Evolutionary conservation across 2,329 filamentous ascomycete species (phyloP).

Genomic region (Phymatotrichopsis omnivora): DNA sequence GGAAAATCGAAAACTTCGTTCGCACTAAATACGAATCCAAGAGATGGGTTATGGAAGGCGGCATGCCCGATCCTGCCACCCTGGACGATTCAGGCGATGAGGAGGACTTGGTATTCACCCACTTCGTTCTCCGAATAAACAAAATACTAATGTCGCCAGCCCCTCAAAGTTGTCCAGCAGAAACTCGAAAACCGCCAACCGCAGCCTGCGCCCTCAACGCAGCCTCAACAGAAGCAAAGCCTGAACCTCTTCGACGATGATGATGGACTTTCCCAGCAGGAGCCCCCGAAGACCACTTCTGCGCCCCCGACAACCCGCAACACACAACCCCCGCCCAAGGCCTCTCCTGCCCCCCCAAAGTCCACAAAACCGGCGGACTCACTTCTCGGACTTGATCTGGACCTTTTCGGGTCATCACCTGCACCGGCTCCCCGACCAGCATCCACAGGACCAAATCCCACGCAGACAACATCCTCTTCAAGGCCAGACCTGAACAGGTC

Average conservation of each 20-base stretch:
- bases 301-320: slow-evolving; percentile 50
- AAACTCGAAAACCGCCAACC: slow-evolving; percentile 53
- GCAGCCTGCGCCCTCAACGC: slow-evolving; percentile 37
- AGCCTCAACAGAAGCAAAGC: slow-evolving; percentile 41
- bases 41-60: slow-evolving; percentile 98
- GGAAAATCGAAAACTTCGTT: slow-evolving; percentile 99
- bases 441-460: slow-evolving; percentile 27
- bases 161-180: slow-evolving; percentile 57
- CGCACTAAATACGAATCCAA: slow-evolving; percentile 98
- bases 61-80: slow-evolving; percentile 82
- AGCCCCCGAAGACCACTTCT: slow-evolving; percentile 59
- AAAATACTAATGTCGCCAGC: slow-evolving; percentile 41
- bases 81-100: slow-evolving; percentile 78
- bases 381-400: slow-evolving; percentile 75
- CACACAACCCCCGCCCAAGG: slow-evolving; percentile 48
- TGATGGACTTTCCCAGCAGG: slow-evolving; percentile 48
- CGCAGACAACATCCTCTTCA: slow-evolving; percentile 60
- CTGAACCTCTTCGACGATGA: slow-evolving; percentile 78
- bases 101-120: slow-evolving; percentile 52
- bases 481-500: slow-evolving; percentile 94
- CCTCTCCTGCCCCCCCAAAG: slow-evolving; percentile 56
- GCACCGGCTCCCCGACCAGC: slow-evolving; percentile 48
- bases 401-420: slow-evolving; percentile 80
- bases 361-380: slow-evolving; percentile 70
- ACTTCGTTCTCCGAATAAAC: slow-evolving; percentile 42